Conservation (phyloP, 1,139 yeast genomes). For the Pichiaceae sp. region DNA sequence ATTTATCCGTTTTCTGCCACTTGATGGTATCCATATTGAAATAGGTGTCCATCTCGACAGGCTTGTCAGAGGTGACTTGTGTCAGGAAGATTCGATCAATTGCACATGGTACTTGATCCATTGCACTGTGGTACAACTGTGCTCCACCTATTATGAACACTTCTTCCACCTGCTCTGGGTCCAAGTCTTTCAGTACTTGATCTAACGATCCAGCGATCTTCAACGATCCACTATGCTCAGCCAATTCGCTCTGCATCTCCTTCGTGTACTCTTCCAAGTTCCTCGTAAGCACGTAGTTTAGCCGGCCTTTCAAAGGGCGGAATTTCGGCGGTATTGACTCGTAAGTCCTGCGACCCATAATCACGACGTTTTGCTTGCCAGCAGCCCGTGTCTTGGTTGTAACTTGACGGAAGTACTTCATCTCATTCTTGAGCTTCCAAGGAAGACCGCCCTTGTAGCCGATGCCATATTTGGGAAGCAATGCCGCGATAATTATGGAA, state of each 20-base stretch:
- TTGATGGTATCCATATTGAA: slow-evolving; percentile 26
- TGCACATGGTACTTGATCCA: slow-evolving; percentile 23
- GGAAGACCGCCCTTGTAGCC: slow-evolving; percentile 80
- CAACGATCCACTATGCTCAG: slow-evolving; percentile 19
- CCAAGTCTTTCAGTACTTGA: slow-evolving; percentile 28
- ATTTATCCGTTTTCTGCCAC: slow-evolving; percentile 17
- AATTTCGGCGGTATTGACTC: slow-evolving; percentile 81
- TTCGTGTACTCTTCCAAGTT: slow-evolving; percentile 17
- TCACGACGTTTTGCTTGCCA: slow-evolving; percentile 56
- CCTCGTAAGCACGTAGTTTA: slow-evolving; percentile 70
- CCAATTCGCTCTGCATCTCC: slow-evolving; percentile 17
- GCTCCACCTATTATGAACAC: slow-evolving; percentile 92
- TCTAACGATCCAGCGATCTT: slow-evolving; percentile 39
- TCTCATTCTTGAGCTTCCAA: slow-evolving; percentile 80
- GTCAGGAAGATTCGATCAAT: slow-evolving; percentile 66
- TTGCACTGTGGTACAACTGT: slow-evolving; percentile 59
- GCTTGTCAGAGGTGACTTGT: slow-evolving; percentile 38
- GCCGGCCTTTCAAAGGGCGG: slow-evolving; percentile 71
- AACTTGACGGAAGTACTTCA: slow-evolving; percentile 72
- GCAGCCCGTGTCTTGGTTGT: slow-evolving; percentile 40
- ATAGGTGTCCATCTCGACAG: slow-evolving; percentile 62
- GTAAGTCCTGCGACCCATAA: slow-evolving; percentile 98
- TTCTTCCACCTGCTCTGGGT: slow-evolving; percentile 33
- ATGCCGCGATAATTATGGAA: slow-evolving; percentile 74
- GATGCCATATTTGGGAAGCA: slow-evolving; percentile 73